phyloP scores from a whole-genome alignment of 2,329 filamentous ascomycete species.

The Aurifilum marmelostoma region DNA sequence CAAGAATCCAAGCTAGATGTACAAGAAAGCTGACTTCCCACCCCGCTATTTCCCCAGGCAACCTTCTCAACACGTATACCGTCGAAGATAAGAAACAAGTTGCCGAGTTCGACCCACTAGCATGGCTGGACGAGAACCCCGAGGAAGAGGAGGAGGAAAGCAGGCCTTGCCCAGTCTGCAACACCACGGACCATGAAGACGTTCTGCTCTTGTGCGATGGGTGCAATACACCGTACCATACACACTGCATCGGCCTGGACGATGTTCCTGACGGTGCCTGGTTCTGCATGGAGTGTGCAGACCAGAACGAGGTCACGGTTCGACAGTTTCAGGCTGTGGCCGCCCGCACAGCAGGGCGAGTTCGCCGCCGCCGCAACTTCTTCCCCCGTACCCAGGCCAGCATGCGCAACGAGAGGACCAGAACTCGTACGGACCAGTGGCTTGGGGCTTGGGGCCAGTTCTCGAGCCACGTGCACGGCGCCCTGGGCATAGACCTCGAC shows the following conservation, averaged over 20 bases:
- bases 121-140: slow-evolving; percentile 71
- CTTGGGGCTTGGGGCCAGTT: slow-evolving; percentile 80
- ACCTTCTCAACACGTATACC: slow-evolving; percentile 58
- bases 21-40: slow-evolving; percentile 32
- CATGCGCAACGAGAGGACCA: slow-evolving; percentile 58
- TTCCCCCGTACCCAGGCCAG: slow-evolving; percentile 61
- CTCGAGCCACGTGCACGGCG: slow-evolving; percentile 65
- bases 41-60: slow-evolving; percentile 48
- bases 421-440: slow-evolving; percentile 80
- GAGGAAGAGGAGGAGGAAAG: slow-evolving; percentile 74
- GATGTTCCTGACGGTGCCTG: slow-evolving; percentile 76
- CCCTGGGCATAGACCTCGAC: slow-evolving; percentile 76
- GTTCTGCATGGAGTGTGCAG: slow-evolving; percentile 86
- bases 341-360: slow-evolving; percentile 33
- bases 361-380: slow-evolving; percentile 38
- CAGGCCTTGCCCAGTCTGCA: slow-evolving; percentile 83
- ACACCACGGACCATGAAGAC: slow-evolving; percentile 78
- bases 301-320: slow-evolving; percentile 49
- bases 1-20: neutral
- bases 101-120: slow-evolving; percentile 81
- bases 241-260: slow-evolving; percentile 85
- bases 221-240: slow-evolving; percentile 89
- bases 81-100: slow-evolving; percentile 88
- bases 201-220: slow-evolving; percentile 87
- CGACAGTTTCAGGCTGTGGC: slow-evolving; percentile 37